Base-by-base conservation (phyloP, 345 rosid species). In the Lepidium sativum region DNA sequence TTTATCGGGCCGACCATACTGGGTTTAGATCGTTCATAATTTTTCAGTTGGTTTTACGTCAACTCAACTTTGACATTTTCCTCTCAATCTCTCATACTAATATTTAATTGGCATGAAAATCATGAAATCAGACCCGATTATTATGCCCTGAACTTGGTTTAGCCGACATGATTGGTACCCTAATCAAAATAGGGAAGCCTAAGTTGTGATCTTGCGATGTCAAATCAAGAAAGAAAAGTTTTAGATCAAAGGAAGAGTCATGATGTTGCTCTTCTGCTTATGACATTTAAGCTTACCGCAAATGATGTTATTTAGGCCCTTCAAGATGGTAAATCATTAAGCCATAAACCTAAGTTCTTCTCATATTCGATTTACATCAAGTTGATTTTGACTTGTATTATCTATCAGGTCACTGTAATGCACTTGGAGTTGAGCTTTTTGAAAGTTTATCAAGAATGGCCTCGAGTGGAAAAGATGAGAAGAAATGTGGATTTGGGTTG, bases 351-450 rank as follows among this genome's bases (percentile, higher is more conserved):
- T 31, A 23, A 23, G 2, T 23, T 23, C 25, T 23, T 23, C 25
- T 3, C 25, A 5, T 42, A 39, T 25, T 15, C 27, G 10, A 14
- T 48, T 23, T 37, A 15, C 53, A n/a, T 44, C 7, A 58, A 60
- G 44, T 18, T 54, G 39, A 52, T 6, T 58, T 33, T 72, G 37
- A 72, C 15, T 35, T 59, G 21, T 17, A 1, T 57, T 12, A 10
- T 40, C 5, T 32, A 64, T 73, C 83, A 94, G 99, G 99, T 60
- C 80, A 86, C 56, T 79, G 81, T 5, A 96, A 85, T 61, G 73
- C 84, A 12, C 75, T 95, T 64, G 97, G 97, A 49, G 78, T 88
- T 48, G 99, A 95, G 64, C 90, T 95, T 45, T 87, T 91, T 29
- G 96, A 91, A 72, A 88, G 91, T 71, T 70, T 95, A 72, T 71